Evolutionary conservation across 306 rosid genomes (phyloP).

Genomic region (Gastrolobium bilobum): DNA sequence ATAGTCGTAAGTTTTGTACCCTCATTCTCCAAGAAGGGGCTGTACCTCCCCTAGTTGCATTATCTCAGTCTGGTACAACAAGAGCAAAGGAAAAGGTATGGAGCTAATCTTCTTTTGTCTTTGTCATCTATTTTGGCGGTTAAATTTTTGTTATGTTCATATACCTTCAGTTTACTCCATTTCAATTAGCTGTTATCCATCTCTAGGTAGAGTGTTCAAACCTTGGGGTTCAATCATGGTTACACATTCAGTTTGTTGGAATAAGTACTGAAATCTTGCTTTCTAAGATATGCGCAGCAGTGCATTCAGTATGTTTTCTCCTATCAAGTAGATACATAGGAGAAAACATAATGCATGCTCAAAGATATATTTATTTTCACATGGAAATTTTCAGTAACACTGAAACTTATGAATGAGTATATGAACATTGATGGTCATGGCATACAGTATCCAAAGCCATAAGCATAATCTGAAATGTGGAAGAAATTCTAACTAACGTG

Average conservation of each 20-base stretch:
- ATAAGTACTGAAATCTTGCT: conserved; percentile 25
- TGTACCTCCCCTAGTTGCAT: conserved; percentile 94
- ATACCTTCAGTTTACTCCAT: conserved; percentile 21
- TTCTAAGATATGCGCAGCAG: conserved; percentile 6
- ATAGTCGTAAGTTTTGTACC: conserved; percentile 79
- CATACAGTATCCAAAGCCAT: conserved; percentile 20
- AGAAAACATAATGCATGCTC: conserved; percentile 17
- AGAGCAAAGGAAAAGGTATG: conserved; percentile 96
- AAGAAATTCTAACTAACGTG: conserved; percentile 42
- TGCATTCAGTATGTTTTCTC: not conserved
- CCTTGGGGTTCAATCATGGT: conserved; percentile 20
- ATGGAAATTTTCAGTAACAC: conserved; percentile 2
- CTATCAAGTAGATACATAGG: conserved; percentile 19
- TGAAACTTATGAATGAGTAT: not conserved
- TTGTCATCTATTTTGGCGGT: conserved; percentile 25
- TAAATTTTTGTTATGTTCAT: conserved; percentile 7
- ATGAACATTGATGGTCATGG: conserved; percentile 3
- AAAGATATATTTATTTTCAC: conserved; percentile 1
- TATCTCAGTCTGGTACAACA: conserved; percentile 88
- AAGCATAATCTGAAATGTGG: conserved; percentile 28
- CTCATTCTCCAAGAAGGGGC: conserved; percentile 97
- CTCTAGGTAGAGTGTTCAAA: conserved; percentile 15
- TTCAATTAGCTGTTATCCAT: conserved; percentile 9
- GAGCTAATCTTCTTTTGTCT: conserved; percentile 34
- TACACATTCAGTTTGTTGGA: conserved; percentile 32